Base-by-base conservation (phyloP, 2,329 filamentous ascomycete genomes). In the Rutstroemia sp. region DNA sequence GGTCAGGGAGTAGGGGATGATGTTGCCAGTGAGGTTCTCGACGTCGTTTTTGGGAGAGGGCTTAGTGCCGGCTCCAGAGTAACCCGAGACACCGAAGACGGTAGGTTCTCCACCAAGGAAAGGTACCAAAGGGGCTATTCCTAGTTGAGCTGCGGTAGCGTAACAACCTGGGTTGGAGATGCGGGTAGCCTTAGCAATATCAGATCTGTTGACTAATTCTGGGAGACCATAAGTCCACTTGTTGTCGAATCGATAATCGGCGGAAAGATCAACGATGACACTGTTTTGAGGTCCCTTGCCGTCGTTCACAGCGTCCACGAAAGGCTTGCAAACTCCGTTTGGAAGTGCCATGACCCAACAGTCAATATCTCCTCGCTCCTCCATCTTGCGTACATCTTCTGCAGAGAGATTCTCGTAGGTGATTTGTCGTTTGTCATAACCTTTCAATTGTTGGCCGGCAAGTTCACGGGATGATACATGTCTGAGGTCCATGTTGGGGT, bases 341-440 rank as follows among this genome's bases (percentile, higher is more conserved):
- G 92, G 94, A 30, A 97, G 83, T 38, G 94, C 94, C 89, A 97
- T 94, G 46, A 97, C 89, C 92, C 92, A 97, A 74, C 89, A 94
- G 75, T 97, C 92, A 50, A 97, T 85, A 67, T 92, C 83, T 51
- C 88, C 88, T 34, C 86, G 83, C 70, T 88, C 85, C 60, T 94
- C 89, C 82, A 97, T 89, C 57, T 84, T 80, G 61, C 84, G 83
- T 12, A 96, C 86, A 64, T 97, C 92, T 63, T 97, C 92, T 6
- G 90, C 82, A 56, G 82, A 85, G 46, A 97, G 78, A 71, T 91
- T 96, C 73, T 96, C 90, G 73, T 99, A 99, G 61, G 84, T 89
- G 64, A 99, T 89, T 59, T 95, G 84, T 61, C 88, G 84, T 81
- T 96, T 97, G 67, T 83, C 84, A 72, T 99, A 99, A 30, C 91